Evolutionary conservation across 768 basidiomycete species (phyloP), one percentile per base, ranked within the genome.

Genomic region (Paxillus rubicundulus): DNA sequence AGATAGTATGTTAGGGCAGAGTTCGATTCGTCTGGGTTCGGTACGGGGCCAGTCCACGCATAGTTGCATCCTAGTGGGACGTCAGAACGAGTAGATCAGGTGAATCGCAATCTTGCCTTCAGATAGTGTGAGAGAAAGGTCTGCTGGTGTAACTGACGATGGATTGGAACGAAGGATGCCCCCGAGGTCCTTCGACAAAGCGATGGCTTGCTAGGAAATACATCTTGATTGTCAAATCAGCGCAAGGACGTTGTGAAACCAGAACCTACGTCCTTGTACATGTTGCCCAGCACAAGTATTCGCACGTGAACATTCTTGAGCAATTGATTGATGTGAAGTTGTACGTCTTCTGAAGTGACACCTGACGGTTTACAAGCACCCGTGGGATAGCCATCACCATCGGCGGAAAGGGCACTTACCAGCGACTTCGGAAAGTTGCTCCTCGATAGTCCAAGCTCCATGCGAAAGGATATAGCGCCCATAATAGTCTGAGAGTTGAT

Each of bases 21-120:
- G 72, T 98, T 99, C 45, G 86, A 74, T 70, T 99, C 88, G 60
- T 90, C 84, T 2, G 83, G 79, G 67, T 98, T 98, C 4, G 85
- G 84, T 21, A 96, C 81, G 2, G 77, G 76, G 2, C 79, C 62
- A 7, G 82, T 75, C 77, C 84, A 87, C 48, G 86, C 76, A 60
- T 78, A 79, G 63, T 93, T 87, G 41, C 81, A 85, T 5, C 79
- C 93, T 94, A 62, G 10, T 21, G 44, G 1, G 55, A 47, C 18
- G 48, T 70, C 32, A 63, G 38, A 42, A 50, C 36, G 36, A 55
- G 34, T 32, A 38, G 37, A 37, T 9, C 9, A 17, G 14, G 27
- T 21, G 32, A 9, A 1, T 21, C 47, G 12, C 33, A 52, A 14
- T n/a, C 75, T 52, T 67, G 87, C 94, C 82, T 68, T 76, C 62